Evolutionary conservation across 1,139 yeast species (phyloP).

Genomic region (Taphrina flavorubra): DNA sequence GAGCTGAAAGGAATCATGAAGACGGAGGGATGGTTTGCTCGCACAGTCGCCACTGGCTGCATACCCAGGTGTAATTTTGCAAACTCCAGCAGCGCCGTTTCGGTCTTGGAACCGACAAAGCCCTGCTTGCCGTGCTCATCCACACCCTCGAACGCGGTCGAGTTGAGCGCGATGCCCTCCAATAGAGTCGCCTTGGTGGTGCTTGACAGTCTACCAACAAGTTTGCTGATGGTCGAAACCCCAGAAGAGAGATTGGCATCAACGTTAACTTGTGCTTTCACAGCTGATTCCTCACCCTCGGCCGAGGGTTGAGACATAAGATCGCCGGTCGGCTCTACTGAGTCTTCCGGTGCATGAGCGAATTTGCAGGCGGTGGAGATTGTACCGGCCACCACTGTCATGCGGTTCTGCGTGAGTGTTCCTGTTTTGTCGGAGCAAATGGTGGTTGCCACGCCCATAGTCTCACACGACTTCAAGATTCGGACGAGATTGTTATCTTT

Average conservation of each 20-base stretch:
- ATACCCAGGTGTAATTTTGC: constrained; percentile 64
- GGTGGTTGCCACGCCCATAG: constrained; percentile 99
- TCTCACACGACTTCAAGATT: constrained; percentile 90
- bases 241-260: constrained; percentile 13
- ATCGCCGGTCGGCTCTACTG: constrained; percentile 29
- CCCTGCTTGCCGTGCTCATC: constrained; percentile 59
- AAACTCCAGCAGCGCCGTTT: constrained; percentile 78
- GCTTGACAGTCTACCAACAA: constrained; percentile 49
- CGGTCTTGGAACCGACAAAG: constrained; percentile 91
- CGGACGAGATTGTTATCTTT: constrained; percentile 96
- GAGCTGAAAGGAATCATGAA: constrained; percentile 92
- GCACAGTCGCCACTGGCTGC: constrained; percentile 56
- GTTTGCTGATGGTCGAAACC: constrained; percentile 1
- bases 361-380: constrained; percentile 59
- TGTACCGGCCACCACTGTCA: constrained; percentile 83
- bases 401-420: constrained; percentile 87
- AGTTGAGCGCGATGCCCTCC: constrained; percentile 73
- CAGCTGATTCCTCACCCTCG: constrained; percentile 12
- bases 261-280: constrained; percentile 9
- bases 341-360: constrained; percentile 31
- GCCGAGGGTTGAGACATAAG: background rate
- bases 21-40: constrained; percentile 58
- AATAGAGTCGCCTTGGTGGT: constrained; percentile 56
- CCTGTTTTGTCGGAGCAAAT: constrained; percentile 98
- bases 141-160: constrained; percentile 79